Evolutionary conservation across 805 yeast genomes (phyloP), one percentile per base, ranked within the genome.

Genomic region (Cyberlindnera mississippiensis): DNA sequence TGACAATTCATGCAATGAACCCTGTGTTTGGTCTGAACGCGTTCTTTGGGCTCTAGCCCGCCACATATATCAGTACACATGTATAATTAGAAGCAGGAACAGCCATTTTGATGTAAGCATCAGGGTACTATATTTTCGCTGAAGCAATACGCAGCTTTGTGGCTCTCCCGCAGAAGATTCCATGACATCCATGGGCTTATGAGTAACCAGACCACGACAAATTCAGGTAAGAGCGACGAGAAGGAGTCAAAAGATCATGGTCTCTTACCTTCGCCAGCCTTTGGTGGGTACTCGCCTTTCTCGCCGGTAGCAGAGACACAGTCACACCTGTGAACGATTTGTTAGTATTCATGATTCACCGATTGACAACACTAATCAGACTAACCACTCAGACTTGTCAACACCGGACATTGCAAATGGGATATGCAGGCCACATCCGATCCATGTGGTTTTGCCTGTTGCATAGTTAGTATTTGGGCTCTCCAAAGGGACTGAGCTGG

Each of bases 381-480:
- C 51, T 40, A 17, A 50, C 52, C 52, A 50, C 6, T 46, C 35
- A 22, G 39, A 29, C 28, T 48, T 46, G 8, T 37, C 36, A 14
- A 42, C 31, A 9, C 28, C 14, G 8, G 46, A 20, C 51, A 50
- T 44, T 3, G 55, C 55, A 13, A 33, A 6, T 37, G 52, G 51
- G 42, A 50, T 38, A 32, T 50, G 55, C 12, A 38, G 27, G 8
- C 55, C 55, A 35, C 55, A 48, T 4, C 55, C 52, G 15, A 44
- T 40, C 55, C 55, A 50, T 4, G 55, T 19, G 24, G 38, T 14
- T 28, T 50, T 50, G 20, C 16, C 54, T 45, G 27, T 19, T 11
- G 32, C 6, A n/a, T 7, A 26, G 41, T 35, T 37, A 38, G 39
- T 35, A 30, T 28, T 14, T 28, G 4, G n/a, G 14, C 6, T 4